A percentile compares a stretch with the other conserved stretches of the same genome.
Conservation (phyloP, 208 protist genomes). For the Leishmania tarentolae region DNA sequence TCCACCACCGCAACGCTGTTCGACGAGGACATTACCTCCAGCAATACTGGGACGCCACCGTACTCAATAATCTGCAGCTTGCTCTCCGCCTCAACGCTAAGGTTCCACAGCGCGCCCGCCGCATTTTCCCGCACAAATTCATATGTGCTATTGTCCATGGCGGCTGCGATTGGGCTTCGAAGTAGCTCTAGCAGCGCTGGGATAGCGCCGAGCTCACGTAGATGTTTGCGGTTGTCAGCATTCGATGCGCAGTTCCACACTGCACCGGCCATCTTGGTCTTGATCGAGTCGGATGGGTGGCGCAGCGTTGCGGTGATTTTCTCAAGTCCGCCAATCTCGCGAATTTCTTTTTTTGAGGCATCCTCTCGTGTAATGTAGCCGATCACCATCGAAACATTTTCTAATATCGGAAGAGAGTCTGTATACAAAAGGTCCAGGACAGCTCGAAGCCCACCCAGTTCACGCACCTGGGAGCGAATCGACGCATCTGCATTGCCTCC, state of each 20-base stretch:
- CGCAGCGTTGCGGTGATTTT: slow-evolving; percentile 90
- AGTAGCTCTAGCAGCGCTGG: slow-evolving; percentile 86
- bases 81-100: slow-evolving; percentile 91
- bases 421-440: slow-evolving; percentile 91
- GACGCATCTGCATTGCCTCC: slow-evolving; percentile 40
- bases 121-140: slow-evolving; percentile 93
- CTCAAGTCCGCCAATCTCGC: slow-evolving; percentile 87
- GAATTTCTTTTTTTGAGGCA: slow-evolving; percentile 84
- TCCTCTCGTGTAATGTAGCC: slow-evolving; percentile 94
- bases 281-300: slow-evolving; percentile 90
- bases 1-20: slow-evolving; percentile 82
- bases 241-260: slow-evolving; percentile 95
- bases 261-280: slow-evolving; percentile 92
- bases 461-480: slow-evolving; percentile 69
- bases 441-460: slow-evolving; percentile 80
- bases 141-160: slow-evolving; percentile 32
- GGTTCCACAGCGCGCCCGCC: slow-evolving; percentile 92
- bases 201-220: slow-evolving; percentile 89
- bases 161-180: slow-evolving; percentile 11
- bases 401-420: slow-evolving; percentile 88
- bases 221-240: slow-evolving; percentile 82
- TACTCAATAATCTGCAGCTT: slow-evolving; percentile 91
- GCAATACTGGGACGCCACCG: slow-evolving; percentile 81
- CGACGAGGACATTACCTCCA: slow-evolving; percentile 69
- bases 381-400: slow-evolving; percentile 93